Conservation (phyloP, 106 monocot species). For the Agapanthus africanus region DNA sequence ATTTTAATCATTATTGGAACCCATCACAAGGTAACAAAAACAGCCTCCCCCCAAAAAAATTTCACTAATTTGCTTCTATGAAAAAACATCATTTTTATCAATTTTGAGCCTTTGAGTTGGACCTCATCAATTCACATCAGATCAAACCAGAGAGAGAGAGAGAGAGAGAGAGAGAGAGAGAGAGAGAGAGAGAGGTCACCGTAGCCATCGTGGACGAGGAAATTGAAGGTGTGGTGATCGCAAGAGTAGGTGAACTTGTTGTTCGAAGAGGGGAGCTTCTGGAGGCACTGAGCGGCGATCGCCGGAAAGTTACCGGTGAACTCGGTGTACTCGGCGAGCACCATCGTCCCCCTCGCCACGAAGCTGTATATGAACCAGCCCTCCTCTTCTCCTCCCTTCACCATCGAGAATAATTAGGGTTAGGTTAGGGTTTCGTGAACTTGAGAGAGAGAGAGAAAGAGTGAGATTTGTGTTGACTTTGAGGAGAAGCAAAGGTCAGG, state of each 20-base stretch:
- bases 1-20: too few species aligned
- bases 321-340: constrained; percentile 83
- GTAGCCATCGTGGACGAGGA: constrained; percentile 69
- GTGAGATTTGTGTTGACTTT: not conserved
- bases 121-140: too few species aligned
- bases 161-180: not conserved
- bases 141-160: not conserved
- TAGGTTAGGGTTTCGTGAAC: too few species aligned
- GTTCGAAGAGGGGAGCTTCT: constrained; percentile 66
- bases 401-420: too few species aligned
- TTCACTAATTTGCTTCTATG: too few species aligned
- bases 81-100: too few species aligned
- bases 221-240: constrained; percentile 79
- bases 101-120: too few species aligned
- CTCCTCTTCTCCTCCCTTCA: constrained; percentile 17
- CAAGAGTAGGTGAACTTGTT: constrained; percentile 65
- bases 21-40: too few species aligned
- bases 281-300: constrained; percentile 79
- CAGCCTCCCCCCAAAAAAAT: too few species aligned
- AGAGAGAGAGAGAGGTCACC: constrained; percentile 24
- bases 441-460: too few species aligned
- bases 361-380: constrained; percentile 64
- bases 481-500: not conserved
- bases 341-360: constrained; percentile 77
- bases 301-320: constrained; percentile 86